Percentiles rank a stretch among this genome's conserved stretches.
phyloP scores from a whole-genome alignment of 2,329 filamentous ascomycete species.

The Arthrobotrys entomopaga region DNA sequence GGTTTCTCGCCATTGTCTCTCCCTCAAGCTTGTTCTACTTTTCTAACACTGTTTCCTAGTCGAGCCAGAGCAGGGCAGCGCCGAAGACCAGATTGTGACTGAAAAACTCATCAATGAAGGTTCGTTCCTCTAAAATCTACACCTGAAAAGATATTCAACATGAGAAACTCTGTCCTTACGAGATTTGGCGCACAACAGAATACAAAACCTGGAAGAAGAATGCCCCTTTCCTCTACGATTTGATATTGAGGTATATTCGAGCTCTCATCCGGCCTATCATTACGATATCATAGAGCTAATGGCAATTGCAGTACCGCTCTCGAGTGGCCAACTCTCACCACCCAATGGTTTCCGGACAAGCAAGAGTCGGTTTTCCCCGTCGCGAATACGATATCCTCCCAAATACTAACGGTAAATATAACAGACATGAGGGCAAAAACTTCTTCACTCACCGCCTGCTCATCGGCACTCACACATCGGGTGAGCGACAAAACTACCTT shows the following conservation, averaged over 20 bases:
- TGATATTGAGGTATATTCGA: conserved; percentile 78
- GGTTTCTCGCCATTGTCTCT: conserved; percentile 27
- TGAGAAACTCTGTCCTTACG: not conserved
- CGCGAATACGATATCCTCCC: conserved; percentile 16
- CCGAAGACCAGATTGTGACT: conserved; percentile 65
- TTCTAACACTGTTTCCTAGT: conserved; percentile 24
- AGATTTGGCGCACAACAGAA: conserved; percentile 67
- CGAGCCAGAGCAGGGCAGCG: conserved; percentile 31
- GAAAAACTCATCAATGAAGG: conserved; percentile 90
- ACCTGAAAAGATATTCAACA: not conserved
- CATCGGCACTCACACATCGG: conserved; percentile 93
- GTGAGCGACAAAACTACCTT: conserved; percentile 85
- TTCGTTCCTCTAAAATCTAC: conserved; percentile 61
- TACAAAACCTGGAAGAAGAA: conserved; percentile 99
- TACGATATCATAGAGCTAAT: conserved; percentile 5
- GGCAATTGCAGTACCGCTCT: conserved; percentile 75
- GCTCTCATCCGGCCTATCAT: conserved; percentile 12
- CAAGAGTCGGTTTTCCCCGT: conserved; percentile 71
- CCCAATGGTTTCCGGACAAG: conserved; percentile 97
- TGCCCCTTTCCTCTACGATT: conserved; percentile 95
- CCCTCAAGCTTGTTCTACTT: not conserved
- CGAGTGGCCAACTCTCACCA: conserved; percentile 96
- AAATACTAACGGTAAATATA: conserved; percentile 19
- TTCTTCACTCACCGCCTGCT: conserved; percentile 88
- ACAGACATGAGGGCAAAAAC: conserved; percentile 80